These are phyloP conservation scores for Dactylellina drechsleri DNA, from an alignment of 2,329 filamentous ascomycete species.

Conservation along the genomic window DNA sequence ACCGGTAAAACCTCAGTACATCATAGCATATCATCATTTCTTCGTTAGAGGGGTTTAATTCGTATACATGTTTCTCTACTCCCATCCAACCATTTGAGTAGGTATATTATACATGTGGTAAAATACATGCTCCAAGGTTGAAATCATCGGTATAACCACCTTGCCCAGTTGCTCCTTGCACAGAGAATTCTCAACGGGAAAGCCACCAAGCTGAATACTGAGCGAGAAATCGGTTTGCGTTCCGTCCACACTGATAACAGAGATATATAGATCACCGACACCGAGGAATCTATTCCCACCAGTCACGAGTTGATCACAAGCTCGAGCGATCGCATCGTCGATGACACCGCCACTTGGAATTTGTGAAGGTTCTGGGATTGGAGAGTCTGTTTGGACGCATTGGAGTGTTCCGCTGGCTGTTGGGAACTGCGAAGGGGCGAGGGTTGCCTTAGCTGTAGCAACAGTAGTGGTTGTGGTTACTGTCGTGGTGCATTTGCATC, in stretches of 20 bases:
- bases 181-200: conserved; percentile 5
- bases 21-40: too few species aligned
- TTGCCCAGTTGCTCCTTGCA: conserved; percentile 9
- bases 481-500: conserved; percentile 4
- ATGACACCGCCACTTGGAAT: conserved; percentile 3
- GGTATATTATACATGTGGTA: neutral
- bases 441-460: neutral
- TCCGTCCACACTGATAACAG: conserved; percentile 1
- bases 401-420: conserved; percentile 5
- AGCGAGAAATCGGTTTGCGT: conserved; percentile 4
- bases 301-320: conserved; percentile 3
- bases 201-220: conserved; percentile 5
- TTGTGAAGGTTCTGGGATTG: conserved; percentile 3
- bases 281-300: neutral
- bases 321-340: conserved; percentile 4
- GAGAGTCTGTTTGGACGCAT: conserved; percentile 9
- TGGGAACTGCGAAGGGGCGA: conserved; percentile 4
- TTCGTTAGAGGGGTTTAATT: too few species aligned
- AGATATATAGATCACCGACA: neutral
- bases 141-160: neutral
- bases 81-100: too few species aligned
- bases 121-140: neutral
- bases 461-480: neutral
- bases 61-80: too few species aligned
- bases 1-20: too few species aligned